phyloP scores from a whole-genome alignment of 2,329 filamentous ascomycete genomes.

The Elsinoe ampelina region DNA sequence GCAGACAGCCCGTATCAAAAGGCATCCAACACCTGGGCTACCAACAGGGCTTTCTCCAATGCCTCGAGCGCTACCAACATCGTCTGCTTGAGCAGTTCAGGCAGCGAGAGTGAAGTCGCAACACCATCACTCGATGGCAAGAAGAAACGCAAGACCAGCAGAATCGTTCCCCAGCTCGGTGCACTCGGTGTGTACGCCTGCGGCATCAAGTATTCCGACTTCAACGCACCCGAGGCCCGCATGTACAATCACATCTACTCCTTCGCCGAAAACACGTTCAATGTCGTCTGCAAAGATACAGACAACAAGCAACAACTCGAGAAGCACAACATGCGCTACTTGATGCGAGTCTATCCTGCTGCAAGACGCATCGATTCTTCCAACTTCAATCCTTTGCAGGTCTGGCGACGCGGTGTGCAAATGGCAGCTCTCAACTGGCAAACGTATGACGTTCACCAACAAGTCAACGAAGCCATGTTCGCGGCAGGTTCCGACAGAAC shows the following conservation, averaged over 20 bases:
- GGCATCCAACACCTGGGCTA: conserved; percentile 36
- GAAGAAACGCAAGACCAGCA: conserved; percentile 57
- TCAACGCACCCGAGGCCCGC: conserved; percentile 68
- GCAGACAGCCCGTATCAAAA: conserved; percentile 45
- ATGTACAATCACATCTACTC: conserved; percentile 92
- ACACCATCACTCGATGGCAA: conserved; percentile 50
- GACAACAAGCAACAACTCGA: conserved; percentile 71
- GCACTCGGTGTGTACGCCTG: conserved; percentile 73
- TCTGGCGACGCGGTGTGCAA: conserved; percentile 92
- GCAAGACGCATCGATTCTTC: conserved; percentile 72
- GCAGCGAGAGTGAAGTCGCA: conserved; percentile 61
- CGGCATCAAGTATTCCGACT: conserved; percentile 75
- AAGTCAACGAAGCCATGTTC: conserved; percentile 97
- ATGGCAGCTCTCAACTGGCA: conserved; percentile 99
- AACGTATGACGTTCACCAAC: conserved; percentile 90
- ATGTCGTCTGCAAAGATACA: conserved; percentile 64
- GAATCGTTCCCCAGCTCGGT: conserved; percentile 75
- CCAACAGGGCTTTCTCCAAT: conserved; percentile 44
- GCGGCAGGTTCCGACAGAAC: conserved; percentile 75
- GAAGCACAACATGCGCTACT: conserved; percentile 79
- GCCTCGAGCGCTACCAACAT: conserved; percentile 47
- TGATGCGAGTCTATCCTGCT: conserved; percentile 92
- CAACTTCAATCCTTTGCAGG: conserved; percentile 89
- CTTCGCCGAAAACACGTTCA: conserved; percentile 82
- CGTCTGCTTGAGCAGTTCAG: conserved; percentile 47